Base-by-base conservation (phyloP, 768 basidiomycete species). In the Suillus placidus region DNA sequence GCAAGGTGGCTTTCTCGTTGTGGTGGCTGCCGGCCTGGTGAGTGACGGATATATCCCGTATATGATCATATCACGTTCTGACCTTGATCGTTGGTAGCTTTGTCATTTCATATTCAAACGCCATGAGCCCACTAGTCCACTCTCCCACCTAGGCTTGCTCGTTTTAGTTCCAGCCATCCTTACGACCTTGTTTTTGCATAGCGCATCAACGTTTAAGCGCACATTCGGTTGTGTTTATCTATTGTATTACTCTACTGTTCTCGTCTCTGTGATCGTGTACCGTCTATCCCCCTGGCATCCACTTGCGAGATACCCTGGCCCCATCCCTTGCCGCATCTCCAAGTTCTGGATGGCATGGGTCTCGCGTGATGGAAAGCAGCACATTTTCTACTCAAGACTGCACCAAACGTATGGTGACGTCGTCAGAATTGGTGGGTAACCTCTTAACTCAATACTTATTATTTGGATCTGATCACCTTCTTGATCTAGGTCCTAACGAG, bases 361-460 rank as follows among this genome's bases (percentile, higher is more conserved):
- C 5, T 78, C 77, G 3, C 68, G 70, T 0, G 49, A 66, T 38
- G 77, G 77, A 38, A 78, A 78, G 65, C 83, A 85, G 58, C 82
- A 87, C 67, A 70, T 78, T 3, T 80, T 81, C 66, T 82, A 83
- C 67, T 71, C 77, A 23, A 67, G 73, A 23, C 71, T 88, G n/a
- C 88, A 88, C 69, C 76, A 81, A 49, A 78, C 77, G 56, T 88
- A 87, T 61, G 88, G 88, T 2, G 81, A 85, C 58, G 77, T 85
- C 23, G 86, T 88, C 42, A 77, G 88, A 69, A 81, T 85, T 47
- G 87, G 88, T 86, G 61, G 62, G 80, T 70, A 14, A 18, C 34
- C 40, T 55, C 47, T 52, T 47, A 23, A 30, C 9, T 49, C 8
- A n/a, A 10, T 63, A 2, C 6, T 60, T 64, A 57, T 62, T 42